These are phyloP conservation scores for Phoma sp. DNA, from an alignment of 2,329 filamentous ascomycete genomes.

Conservation along the genomic window DNA sequence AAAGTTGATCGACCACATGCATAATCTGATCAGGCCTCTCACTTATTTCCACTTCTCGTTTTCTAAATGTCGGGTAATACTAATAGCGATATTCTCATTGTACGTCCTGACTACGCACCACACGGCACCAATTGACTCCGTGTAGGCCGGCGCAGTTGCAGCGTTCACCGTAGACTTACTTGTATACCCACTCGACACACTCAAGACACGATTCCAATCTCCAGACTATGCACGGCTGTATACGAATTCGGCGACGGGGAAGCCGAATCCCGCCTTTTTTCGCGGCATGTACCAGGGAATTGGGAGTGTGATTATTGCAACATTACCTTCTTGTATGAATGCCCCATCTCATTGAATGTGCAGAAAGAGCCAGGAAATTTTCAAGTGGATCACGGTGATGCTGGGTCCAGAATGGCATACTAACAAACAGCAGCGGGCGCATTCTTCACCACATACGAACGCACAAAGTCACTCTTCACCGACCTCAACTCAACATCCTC, in stretches of 20 bases:
- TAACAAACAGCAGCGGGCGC: constrained; percentile 66
- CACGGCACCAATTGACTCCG: neutral
- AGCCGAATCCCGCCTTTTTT: constrained; percentile 64
- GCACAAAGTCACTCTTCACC: constrained; percentile 69
- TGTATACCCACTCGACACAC: constrained; percentile 85
- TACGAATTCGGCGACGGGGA: constrained; percentile 62
- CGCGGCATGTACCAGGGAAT: constrained; percentile 86
- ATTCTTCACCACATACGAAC: constrained; percentile 92
- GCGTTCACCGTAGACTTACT: constrained; percentile 86
- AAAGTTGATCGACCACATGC: constrained; percentile 6
- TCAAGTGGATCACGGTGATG: neutral
- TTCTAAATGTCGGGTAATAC: constrained; percentile 49
- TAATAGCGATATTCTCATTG: constrained; percentile 64
- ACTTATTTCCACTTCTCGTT: neutral
- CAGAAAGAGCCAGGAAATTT: neutral
- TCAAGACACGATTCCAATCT: constrained; percentile 86
- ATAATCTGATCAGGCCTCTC: constrained; percentile 5
- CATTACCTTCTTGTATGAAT: constrained; percentile 76
- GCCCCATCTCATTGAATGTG: neutral
- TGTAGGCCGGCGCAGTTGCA: constrained; percentile 81
- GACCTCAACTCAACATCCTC: constrained; percentile 51
- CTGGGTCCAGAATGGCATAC: neutral
- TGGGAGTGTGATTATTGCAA: constrained; percentile 83
- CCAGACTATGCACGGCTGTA: constrained; percentile 75
- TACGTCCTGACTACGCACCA: constrained; percentile 44